phyloP scores from a whole-genome alignment of 768 basidiomycete species.

The Holtermannia corniformis region DNA sequence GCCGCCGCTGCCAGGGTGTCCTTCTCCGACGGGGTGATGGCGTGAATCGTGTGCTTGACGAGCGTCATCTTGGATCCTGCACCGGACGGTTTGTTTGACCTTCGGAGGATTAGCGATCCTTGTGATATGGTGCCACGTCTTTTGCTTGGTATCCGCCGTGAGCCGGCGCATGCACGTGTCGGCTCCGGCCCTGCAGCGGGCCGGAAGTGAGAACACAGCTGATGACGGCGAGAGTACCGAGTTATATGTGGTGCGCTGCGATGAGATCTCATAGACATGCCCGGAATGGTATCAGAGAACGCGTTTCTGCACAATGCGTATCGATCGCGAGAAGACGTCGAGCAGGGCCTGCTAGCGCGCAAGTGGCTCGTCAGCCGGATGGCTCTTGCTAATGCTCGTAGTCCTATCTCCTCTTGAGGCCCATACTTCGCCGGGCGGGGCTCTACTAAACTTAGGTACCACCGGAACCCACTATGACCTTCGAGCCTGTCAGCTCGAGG shows the following conservation, averaged over 20 bases:
- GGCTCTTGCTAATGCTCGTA: slow-evolving; percentile 15
- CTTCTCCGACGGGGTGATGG: background rate
- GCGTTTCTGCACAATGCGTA: slow-evolving; percentile 49
- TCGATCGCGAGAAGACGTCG: slow-evolving; percentile 54
- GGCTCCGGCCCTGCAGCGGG: no score
- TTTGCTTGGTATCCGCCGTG: no score
- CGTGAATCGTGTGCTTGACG: background rate
- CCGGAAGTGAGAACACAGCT: no score
- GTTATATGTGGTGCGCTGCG: background rate
- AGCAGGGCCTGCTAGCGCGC: slow-evolving; percentile 47
- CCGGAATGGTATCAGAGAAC: no score
- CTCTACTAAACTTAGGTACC: slow-evolving; percentile 57
- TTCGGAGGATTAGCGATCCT: no score
- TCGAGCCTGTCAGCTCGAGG: slow-evolving; percentile 60
- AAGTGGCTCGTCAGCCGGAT: slow-evolving; percentile 3
- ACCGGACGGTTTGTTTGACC: no score
- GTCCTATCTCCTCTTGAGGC: slow-evolving; percentile 59
- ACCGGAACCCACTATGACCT: slow-evolving; percentile 64
- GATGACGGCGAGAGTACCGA: no score
- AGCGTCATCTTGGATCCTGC: no score
- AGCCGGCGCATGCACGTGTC: no score
- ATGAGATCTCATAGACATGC: no score
- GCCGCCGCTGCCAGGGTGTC: background rate
- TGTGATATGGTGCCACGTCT: no score
- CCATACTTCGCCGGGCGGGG: slow-evolving; percentile 65